Evolutionary conservation across 352 stramenopile species (phyloP).

Genomic region (Peronospora farinosa): DNA sequence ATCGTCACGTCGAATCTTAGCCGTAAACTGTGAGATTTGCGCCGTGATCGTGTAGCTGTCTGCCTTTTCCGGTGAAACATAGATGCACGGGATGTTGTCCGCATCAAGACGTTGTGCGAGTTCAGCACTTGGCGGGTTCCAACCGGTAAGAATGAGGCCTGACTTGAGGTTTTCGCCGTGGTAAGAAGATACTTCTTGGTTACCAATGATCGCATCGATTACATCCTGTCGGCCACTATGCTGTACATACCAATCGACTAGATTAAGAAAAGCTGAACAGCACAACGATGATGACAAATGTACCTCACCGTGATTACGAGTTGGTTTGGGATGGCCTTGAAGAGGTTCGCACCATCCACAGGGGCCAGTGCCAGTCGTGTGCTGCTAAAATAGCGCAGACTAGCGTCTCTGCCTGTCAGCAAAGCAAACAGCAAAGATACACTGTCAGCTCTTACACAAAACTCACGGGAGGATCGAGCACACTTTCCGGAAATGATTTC

Average conservation of each 20-base stretch:
- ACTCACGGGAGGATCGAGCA: background rate
- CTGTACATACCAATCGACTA: slow-evolving; percentile 29
- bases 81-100: slow-evolving; percentile 85
- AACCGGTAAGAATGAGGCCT: slow-evolving; percentile 79
- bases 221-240: slow-evolving; percentile 78
- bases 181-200: slow-evolving; percentile 64
- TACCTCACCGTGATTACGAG: slow-evolving; percentile 73
- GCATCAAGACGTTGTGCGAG: slow-evolving; percentile 62
- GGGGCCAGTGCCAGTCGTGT: slow-evolving; percentile 74
- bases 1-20: slow-evolving; percentile 76
- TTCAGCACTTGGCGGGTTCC: slow-evolving; percentile 63
- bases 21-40: slow-evolving; percentile 71
- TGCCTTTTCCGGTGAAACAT: slow-evolving; percentile 72
- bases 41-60: slow-evolving; percentile 86
- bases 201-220: slow-evolving; percentile 81
- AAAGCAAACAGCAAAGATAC: background rate
- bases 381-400: slow-evolving; percentile 80
- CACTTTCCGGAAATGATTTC: slow-evolving; percentile 63
- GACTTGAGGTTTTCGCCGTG: slow-evolving; percentile 64
- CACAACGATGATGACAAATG: background rate
- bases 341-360: slow-evolving; percentile 68
- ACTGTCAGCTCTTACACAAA: background rate
- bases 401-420: slow-evolving; percentile 45
- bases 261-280: background rate
- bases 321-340: slow-evolving; percentile 83